Conservation (phyloP, 352 stramenopile genomes). For the Elongisporangium undulatum region DNA sequence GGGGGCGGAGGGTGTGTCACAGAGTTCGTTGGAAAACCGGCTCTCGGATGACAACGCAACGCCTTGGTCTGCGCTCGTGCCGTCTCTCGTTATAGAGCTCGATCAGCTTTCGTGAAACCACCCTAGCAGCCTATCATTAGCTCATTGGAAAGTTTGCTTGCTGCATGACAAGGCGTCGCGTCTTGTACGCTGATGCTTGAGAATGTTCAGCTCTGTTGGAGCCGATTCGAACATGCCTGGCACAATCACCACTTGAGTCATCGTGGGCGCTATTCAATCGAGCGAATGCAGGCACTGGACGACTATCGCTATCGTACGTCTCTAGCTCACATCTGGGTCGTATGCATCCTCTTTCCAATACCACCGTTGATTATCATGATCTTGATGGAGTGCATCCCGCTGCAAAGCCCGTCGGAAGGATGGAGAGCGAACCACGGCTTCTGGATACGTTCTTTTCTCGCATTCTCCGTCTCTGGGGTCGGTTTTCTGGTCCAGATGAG, state of each 20-base stretch:
- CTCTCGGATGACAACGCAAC: too few species aligned
- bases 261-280: slow-evolving; percentile 27
- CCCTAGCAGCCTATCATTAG: too few species aligned
- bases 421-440: slow-evolving; percentile 19
- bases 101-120: too few species aligned
- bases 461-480: background rate
- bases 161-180: too few species aligned
- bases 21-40: too few species aligned
- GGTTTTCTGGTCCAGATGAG: too few species aligned
- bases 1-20: too few species aligned
- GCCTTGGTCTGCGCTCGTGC: too few species aligned
- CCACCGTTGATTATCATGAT: background rate
- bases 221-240: slow-evolving; percentile 6
- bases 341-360: slow-evolving; percentile 17
- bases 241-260: slow-evolving; percentile 22
- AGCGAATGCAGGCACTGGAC: slow-evolving; percentile 21
- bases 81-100: too few species aligned
- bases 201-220: too few species aligned
- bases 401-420: slow-evolving; percentile 9
- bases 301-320: slow-evolving; percentile 19
- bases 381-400: slow-evolving; percentile 10
- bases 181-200: too few species aligned
- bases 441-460: slow-evolving; percentile 11
- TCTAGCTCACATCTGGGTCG: slow-evolving; percentile 1
- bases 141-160: too few species aligned